Conservation (phyloP, 2,329 filamentous ascomycete species). For the Cytospora schulzeri region DNA sequence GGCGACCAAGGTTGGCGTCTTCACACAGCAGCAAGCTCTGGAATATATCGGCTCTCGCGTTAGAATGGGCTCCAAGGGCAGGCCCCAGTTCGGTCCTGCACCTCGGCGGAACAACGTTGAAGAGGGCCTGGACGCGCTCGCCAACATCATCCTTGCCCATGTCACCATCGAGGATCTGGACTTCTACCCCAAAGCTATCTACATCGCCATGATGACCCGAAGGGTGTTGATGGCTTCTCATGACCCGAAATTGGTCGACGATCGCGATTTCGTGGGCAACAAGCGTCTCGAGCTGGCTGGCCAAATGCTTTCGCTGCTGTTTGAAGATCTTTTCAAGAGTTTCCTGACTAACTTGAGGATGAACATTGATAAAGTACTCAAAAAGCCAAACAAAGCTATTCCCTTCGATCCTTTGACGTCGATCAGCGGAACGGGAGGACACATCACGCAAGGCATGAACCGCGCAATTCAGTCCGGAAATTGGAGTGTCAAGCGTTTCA, state of each 20-base stretch:
- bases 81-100: conserved; percentile 54
- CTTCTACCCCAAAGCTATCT: conserved; percentile 95
- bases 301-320: conserved; percentile 88
- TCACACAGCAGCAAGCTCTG: conserved; percentile 91
- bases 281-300: conserved; percentile 94
- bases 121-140: conserved; percentile 89
- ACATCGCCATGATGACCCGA: conserved; percentile 96
- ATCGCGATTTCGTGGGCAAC: conserved; percentile 97
- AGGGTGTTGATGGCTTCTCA: conserved; percentile 92
- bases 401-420: conserved; percentile 86
- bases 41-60: conserved; percentile 88
- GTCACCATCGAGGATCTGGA: conserved; percentile 89
- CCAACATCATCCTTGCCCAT: conserved; percentile 91
- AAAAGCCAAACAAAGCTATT: conserved; percentile 87
- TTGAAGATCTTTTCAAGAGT: conserved; percentile 97
- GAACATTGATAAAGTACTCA: conserved; percentile 92
- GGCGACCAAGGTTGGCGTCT: conserved; percentile 78
- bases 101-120: conserved; percentile 79
- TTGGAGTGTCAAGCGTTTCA: conserved; percentile 97
- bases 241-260: conserved; percentile 86
- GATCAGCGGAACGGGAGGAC: conserved; percentile 80
- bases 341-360: conserved; percentile 88
- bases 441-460: conserved; percentile 91
- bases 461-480: conserved; percentile 96
- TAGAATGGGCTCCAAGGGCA: conserved; percentile 76